These are phyloP conservation scores for Volvox africanus DNA, from an alignment of 139 green algal genomes.

Conservation along the genomic window DNA sequence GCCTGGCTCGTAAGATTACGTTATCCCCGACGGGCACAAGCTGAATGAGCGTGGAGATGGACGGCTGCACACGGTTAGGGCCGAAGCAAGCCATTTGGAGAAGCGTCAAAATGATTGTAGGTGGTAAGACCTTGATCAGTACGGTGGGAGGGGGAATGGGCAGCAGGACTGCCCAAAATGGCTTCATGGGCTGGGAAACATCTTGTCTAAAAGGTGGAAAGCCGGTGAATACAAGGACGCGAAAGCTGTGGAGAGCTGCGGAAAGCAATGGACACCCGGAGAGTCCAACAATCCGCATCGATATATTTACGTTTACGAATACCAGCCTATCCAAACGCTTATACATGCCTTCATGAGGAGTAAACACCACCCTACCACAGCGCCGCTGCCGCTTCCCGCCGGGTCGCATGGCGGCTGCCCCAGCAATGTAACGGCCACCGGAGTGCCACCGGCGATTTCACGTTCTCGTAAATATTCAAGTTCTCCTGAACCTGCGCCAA, in stretches of 20 bases:
- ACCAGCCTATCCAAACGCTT: no score
- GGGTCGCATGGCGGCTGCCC: neutral
- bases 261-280: no score
- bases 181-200: neutral
- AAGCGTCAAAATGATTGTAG: neutral
- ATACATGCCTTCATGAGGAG: no score
- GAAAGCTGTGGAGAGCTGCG: neutral
- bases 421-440: neutral
- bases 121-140: neutral
- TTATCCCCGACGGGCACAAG: neutral
- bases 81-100: neutral
- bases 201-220: neutral
- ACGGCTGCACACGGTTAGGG: neutral
- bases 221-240: neutral
- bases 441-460: neutral
- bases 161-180: neutral
- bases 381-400: neutral
- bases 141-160: neutral
- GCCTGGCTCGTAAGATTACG: no score
- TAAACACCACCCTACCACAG: neutral
- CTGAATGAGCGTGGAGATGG: neutral
- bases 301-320: no score
- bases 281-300: no score
- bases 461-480: neutral
- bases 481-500: neutral